phyloP scores from a whole-genome alignment of 345 rosid genomes.

The Hevea brasiliensis region DNA sequence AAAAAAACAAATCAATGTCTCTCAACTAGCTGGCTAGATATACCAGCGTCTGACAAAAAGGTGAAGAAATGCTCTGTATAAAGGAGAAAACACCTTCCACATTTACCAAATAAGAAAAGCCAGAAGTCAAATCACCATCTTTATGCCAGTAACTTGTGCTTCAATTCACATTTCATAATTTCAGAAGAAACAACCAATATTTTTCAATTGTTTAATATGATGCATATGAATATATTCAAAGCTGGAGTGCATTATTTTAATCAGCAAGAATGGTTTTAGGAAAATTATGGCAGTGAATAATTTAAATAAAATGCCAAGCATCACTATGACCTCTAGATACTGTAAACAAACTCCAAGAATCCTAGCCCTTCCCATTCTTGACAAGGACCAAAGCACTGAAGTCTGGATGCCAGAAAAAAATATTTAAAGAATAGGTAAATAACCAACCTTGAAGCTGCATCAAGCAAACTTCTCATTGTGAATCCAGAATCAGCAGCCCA shows the following conservation, averaged over 20 bases:
- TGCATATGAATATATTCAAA: background rate
- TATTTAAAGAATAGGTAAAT: background rate
- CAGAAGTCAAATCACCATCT: background rate
- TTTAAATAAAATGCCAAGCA: background rate
- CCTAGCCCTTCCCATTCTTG: background rate
- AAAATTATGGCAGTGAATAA: background rate
- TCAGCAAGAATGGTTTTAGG: background rate
- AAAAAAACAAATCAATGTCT: background rate
- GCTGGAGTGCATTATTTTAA: background rate
- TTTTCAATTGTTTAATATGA: background rate
- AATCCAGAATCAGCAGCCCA: constrained; percentile 81
- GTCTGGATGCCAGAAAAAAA: background rate
- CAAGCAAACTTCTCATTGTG: constrained; percentile 87
- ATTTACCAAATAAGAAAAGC: background rate
- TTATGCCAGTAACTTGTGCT: background rate
- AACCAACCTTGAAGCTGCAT: constrained; percentile 79
- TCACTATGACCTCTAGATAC: background rate
- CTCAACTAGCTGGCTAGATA: background rate
- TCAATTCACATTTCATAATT: background rate
- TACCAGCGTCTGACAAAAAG: background rate
- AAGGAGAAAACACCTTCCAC: background rate
- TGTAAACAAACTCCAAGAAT: background rate
- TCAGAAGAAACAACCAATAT: background rate
- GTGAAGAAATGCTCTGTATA: background rate
- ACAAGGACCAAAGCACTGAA: background rate